Conservation (phyloP, 1,284 basidiomycete species). For the Tylopilus sp. region DNA sequence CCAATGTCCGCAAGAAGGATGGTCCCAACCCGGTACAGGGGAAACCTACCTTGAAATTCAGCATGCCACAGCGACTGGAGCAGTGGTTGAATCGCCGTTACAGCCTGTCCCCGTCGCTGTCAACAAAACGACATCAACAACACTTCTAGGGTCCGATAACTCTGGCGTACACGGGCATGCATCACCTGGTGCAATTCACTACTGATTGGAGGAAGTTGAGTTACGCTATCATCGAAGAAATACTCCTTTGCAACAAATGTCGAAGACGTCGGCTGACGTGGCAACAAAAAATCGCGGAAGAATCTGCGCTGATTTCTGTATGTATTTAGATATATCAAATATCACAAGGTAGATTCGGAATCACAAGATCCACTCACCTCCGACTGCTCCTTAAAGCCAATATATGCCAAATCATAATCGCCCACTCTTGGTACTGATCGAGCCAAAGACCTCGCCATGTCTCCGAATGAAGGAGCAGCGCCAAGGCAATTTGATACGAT, state of each 20-base stretch:
- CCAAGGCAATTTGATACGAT: slow-evolving; percentile 55
- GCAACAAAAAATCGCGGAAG: slow-evolving; percentile 59
- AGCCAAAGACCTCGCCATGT: slow-evolving; percentile 66
- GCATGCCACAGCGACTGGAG: slow-evolving; percentile 72
- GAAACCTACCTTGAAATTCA: slow-evolving; percentile 69
- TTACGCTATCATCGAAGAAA: slow-evolving; percentile 36
- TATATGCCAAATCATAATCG: slow-evolving; percentile 71
- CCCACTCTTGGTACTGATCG: slow-evolving; percentile 65
- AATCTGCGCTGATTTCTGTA: slow-evolving; percentile 58
- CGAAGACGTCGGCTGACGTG: slow-evolving; percentile 53
- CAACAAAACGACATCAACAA: slow-evolving; percentile 8
- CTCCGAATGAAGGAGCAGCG: slow-evolving; percentile 61
- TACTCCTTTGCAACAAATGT: slow-evolving; percentile 50
- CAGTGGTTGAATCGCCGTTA: slow-evolving; percentile 59
- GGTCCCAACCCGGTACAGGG: slow-evolving; percentile 61
- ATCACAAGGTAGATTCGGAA: slow-evolving; percentile 18
- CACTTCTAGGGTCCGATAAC: not conserved
- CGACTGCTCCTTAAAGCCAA: slow-evolving; percentile 63
- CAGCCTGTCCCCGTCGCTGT: slow-evolving; percentile 55
- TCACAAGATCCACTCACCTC: slow-evolving; percentile 44
- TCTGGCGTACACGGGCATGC: slow-evolving; percentile 51
- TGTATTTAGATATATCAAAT: slow-evolving; percentile 5
- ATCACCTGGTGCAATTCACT: slow-evolving; percentile 62
- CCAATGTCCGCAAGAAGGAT: slow-evolving; percentile 72
- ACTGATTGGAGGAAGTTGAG: slow-evolving; percentile 48